phyloP scores from a whole-genome alignment of 2,329 filamentous ascomycete species.

The Botryotinia convoluta region DNA sequence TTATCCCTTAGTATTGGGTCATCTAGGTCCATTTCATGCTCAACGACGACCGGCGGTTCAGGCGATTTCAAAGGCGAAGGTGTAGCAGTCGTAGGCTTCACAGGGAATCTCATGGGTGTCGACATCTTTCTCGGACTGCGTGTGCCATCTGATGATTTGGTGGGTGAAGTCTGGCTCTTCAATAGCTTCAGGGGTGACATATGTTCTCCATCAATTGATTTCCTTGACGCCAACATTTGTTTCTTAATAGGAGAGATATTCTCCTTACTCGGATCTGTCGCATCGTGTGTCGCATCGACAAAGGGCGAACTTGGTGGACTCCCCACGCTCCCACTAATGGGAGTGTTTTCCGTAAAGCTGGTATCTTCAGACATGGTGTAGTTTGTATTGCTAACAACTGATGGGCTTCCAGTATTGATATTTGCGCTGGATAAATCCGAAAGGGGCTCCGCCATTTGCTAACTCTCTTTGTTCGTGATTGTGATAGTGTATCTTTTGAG shows the following conservation, averaged over 20 bases:
- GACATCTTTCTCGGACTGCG: conserved; percentile 49
- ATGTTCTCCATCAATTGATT: conserved; percentile 31
- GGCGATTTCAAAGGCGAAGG: conserved; percentile 38
- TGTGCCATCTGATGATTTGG: conserved; percentile 25
- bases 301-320: conserved; percentile 37
- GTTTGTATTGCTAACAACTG: conserved; percentile 23
- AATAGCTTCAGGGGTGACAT: conserved; percentile 35
- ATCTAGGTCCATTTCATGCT: conserved; percentile 42
- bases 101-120: conserved; percentile 57
- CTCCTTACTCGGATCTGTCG: conserved; percentile 28
- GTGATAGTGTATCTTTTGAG: conserved; percentile 13
- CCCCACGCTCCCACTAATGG: conserved; percentile 29
- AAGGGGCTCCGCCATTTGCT: conserved; percentile 24
- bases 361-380: conserved; percentile 31
- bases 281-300: conserved; percentile 27
- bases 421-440: conserved; percentile 9
- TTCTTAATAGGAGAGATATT: conserved; percentile 36
- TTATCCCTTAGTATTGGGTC: conserved; percentile 52
- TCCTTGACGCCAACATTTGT: conserved; percentile 28
- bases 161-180: conserved; percentile 34
- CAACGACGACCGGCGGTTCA: conserved; percentile 26
- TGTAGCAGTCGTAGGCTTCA: conserved; percentile 46
- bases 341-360: conserved; percentile 28
- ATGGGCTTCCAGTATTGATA: conserved; percentile 24
- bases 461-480: conserved; percentile 1